Conservation (phyloP, 1,139 yeast species). For the Geotrichum restrictum region DNA sequence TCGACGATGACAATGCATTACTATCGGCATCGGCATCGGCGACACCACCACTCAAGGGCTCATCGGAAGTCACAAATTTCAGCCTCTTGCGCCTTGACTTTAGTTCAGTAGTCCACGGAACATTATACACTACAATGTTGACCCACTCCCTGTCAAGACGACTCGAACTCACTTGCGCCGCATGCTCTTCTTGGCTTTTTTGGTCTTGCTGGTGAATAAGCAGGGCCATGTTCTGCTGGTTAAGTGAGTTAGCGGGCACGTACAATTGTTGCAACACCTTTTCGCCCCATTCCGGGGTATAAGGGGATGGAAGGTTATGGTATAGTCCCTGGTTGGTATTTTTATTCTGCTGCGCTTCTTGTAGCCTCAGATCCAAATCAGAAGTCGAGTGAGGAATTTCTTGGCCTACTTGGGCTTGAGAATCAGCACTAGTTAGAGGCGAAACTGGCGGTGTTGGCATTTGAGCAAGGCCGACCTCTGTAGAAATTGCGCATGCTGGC, state of each 20-base stretch:
- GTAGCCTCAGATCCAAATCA: background rate
- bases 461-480: no score
- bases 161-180: no score
- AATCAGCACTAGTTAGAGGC: no score
- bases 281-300: conserved; percentile 13
- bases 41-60: background rate
- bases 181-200: background rate
- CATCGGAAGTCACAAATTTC: background rate
- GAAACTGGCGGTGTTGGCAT: no score
- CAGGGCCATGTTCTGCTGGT: background rate
- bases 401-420: no score
- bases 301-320: conserved; percentile 15
- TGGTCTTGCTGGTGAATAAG: background rate
- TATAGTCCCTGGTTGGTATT: conserved; percentile 11
- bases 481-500: no score
- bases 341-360: conserved; percentile 4
- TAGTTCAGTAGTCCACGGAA: background rate
- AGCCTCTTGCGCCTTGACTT: conserved; percentile 5
- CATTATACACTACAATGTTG: conserved; percentile 1
- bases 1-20: background rate
- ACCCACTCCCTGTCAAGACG: conserved; percentile 1
- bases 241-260: background rate
- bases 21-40: background rate
- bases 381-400: no score
- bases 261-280: conserved; percentile 7